Evolutionary conservation across 2,329 filamentous ascomycete genomes (phyloP).

Genomic region (Aspergillus pseudotamarii): DNA sequence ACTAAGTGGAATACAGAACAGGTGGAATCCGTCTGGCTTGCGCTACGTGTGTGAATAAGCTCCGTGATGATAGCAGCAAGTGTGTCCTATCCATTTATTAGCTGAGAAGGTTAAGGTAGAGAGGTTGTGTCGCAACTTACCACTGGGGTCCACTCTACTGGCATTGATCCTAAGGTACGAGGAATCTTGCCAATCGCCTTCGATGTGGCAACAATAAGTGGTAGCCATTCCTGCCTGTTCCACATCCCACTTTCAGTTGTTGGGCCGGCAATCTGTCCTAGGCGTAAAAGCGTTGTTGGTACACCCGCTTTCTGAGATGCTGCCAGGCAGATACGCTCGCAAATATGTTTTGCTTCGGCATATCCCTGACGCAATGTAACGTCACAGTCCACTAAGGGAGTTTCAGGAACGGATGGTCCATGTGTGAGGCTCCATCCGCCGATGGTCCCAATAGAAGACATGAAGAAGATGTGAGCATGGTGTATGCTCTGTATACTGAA

Average conservation of each 20-base stretch:
- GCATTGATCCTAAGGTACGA: slow-evolving; percentile 44
- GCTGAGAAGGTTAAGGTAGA: neutral
- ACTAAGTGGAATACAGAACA: slow-evolving; percentile 48
- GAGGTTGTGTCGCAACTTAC: slow-evolving; percentile 24
- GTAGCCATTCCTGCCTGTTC: slow-evolving; percentile 62
- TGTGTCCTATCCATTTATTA: slow-evolving; percentile 25
- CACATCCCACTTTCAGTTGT: slow-evolving; percentile 36
- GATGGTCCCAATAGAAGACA: slow-evolving; percentile 31
- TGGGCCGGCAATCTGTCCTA: slow-evolving; percentile 38
- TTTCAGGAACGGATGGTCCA: slow-evolving; percentile 29
- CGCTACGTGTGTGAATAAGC: slow-evolving; percentile 35
- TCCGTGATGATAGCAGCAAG: slow-evolving; percentile 52
- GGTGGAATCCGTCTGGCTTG: slow-evolving; percentile 20
- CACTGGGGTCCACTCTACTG: slow-evolving; percentile 59
- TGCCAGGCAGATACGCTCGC: slow-evolving; percentile 47
- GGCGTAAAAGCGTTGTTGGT: slow-evolving; percentile 26
- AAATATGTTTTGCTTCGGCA: slow-evolving; percentile 37
- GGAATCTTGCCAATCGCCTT: slow-evolving; percentile 54
- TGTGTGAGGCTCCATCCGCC: slow-evolving; percentile 19
- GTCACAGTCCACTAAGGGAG: slow-evolving; percentile 17
- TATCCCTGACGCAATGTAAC: slow-evolving; percentile 39
- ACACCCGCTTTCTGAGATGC: slow-evolving; percentile 25
- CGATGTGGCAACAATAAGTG: slow-evolving; percentile 51
- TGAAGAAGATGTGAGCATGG: slow-evolving; percentile 28
- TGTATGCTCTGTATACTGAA: slow-evolving; percentile 22